Evolutionary conservation across 1,139 yeast genomes (phyloP).

Genomic region (Lodderomyces orthopsilosis): DNA sequence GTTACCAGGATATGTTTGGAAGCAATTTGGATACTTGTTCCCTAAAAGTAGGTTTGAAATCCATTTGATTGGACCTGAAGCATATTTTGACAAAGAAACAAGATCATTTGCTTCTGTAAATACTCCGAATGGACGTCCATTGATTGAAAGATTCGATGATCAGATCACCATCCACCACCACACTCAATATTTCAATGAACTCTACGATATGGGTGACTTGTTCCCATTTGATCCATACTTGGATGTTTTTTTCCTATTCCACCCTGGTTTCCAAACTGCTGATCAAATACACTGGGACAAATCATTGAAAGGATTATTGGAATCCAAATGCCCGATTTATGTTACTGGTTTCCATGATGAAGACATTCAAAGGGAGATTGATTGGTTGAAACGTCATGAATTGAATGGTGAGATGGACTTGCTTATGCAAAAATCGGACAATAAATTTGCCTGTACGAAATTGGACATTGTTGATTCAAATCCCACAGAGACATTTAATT

Average conservation of each 20-base stretch:
- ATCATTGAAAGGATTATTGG: constrained; percentile 80
- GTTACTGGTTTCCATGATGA: constrained; percentile 85
- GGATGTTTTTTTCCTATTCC: constrained; percentile 90
- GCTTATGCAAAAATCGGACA: constrained; percentile 69
- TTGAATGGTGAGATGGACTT: constrained; percentile 70
- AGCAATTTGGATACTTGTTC: constrained; percentile 82
- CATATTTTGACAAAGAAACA: constrained; percentile 61
- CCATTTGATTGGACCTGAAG: constrained; percentile 93
- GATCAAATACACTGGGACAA: constrained; percentile 81
- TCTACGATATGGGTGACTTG: constrained; percentile 88
- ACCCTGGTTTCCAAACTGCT: constrained; percentile 88
- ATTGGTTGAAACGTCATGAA: constrained; percentile 66
- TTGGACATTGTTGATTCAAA: constrained; percentile 90
- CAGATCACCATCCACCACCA: constrained; percentile 76
- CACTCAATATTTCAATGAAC: constrained; percentile 85
- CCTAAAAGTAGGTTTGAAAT: constrained; percentile 82
- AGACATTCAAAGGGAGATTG: constrained; percentile 68
- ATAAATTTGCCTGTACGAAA: constrained; percentile 80
- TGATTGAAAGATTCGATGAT: constrained; percentile 71
- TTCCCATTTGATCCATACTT: constrained; percentile 97
- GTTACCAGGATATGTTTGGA: constrained; percentile 95
- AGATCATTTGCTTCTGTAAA: constrained; percentile 37
- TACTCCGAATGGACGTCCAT: constrained; percentile 53
- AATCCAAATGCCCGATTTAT: constrained; percentile 88
- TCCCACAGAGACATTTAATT: constrained; percentile 91